phyloP scores from a whole-genome alignment of 495 filamentous ascomycete genomes.

The Xylaria castorea region DNA sequence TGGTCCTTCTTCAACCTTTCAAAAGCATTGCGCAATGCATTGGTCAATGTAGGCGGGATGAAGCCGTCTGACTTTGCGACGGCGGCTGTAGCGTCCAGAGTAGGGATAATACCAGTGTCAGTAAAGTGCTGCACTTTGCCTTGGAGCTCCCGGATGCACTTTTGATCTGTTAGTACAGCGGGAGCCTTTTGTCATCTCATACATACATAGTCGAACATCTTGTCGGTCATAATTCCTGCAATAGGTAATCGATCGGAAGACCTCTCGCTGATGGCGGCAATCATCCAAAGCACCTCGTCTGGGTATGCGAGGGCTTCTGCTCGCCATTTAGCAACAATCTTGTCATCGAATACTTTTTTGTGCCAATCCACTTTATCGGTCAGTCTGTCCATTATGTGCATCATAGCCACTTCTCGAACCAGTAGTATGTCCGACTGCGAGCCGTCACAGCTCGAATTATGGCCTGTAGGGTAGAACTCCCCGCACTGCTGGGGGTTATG shows the following conservation, averaged over 20 bases:
- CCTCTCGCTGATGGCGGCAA: slow-evolving; percentile 23
- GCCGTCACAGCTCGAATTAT: not conserved
- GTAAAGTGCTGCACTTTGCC: slow-evolving; percentile 50
- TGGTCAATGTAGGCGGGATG: slow-evolving; percentile 30
- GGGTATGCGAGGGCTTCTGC: slow-evolving; percentile 41
- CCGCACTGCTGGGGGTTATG: not conserved
- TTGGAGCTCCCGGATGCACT: slow-evolving; percentile 58
- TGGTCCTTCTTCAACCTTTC: slow-evolving; percentile 51
- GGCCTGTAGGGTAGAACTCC: slow-evolving; percentile 18
- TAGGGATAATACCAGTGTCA: slow-evolving; percentile 44
- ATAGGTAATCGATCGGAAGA: not conserved
- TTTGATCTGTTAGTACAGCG: not conserved
- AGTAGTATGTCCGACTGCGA: slow-evolving; percentile 25
- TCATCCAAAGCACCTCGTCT: slow-evolving; percentile 38
- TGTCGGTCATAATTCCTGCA: slow-evolving; percentile 34
- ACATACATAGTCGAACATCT: slow-evolving; percentile 55
- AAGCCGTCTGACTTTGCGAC: slow-evolving; percentile 42
- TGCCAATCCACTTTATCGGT: slow-evolving; percentile 60
- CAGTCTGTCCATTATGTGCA: slow-evolving; percentile 46
- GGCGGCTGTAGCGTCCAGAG: slow-evolving; percentile 38
- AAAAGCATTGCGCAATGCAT: slow-evolving; percentile 34
- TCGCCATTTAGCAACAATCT: slow-evolving; percentile 48
- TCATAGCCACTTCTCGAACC: slow-evolving; percentile 50
- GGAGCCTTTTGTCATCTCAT: not conserved
- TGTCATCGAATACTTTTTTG: slow-evolving; percentile 61